Base-by-base conservation (phyloP, 352 stramenopile species). In the Poterioochromonas sp. region DNA sequence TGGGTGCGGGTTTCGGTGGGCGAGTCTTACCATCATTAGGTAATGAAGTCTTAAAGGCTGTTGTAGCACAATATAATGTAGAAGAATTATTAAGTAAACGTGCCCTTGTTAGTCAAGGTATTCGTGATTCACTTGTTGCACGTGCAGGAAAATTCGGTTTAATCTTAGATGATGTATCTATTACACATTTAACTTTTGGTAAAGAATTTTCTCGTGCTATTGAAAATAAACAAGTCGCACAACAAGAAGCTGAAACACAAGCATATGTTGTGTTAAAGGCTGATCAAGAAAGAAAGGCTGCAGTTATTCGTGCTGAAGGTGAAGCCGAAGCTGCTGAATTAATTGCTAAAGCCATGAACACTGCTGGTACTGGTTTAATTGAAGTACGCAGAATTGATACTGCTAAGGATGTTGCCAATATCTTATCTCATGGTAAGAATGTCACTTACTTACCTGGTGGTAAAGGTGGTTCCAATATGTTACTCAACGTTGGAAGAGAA, bases 301-400 rank as follows among this genome's bases (percentile, higher is more conserved):
- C 85, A 47, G 85, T 94, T 37, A 95, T 91, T 41, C 86, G 89
- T n/a, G 88, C 89, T 3, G 88, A 93, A 83, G 96, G 96, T 88
- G 96, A 99, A 87, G 97, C 96, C 35, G 94, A 99, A 82, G 93
- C 95, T 69, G 96, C 96, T 73, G 88, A 88, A 73, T 91, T 99
- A 35, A 98, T 99, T 77, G 98, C 94, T 15, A 90, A 98, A 69
- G 95, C 96, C 65, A 93, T 99, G 79, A 88, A 96, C 84, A 96
- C 97, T 87, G 97, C 91, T 79, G 96, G 96, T 68, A 91, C 89
- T 73, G 96, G 94, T 62, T 96, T 99, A 84, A 97, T 99, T 79
- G 96, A 99, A 84, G 94, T 99, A 76, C 92, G 97, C 83, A 92
- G 95, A 83, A 99, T 99, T 80, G 96, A 99, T 84, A 96, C 96